Percentiles rank a stretch among this genome's conserved stretches.
These are phyloP conservation scores for Durotheca rogersii DNA, from an alignment of 495 filamentous ascomycete species.

Conservation along the genomic window DNA sequence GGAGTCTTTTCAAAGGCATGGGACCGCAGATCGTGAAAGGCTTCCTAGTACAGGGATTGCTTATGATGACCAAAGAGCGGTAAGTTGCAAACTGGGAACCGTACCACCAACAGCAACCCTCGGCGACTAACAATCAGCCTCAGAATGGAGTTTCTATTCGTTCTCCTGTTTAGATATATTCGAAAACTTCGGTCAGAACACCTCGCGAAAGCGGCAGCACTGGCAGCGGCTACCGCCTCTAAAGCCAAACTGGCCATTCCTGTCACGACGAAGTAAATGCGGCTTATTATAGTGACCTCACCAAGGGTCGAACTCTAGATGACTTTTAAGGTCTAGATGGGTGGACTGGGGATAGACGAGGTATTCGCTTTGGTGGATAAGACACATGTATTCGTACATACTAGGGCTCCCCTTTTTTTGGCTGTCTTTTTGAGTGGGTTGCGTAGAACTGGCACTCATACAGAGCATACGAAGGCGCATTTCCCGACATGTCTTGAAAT, in stretches of 20 bases:
- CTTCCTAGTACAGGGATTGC: constrained; percentile 85
- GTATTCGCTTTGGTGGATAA: too few species aligned
- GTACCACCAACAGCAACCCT: neutral
- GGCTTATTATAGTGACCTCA: constrained; percentile 1
- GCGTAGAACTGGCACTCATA: too few species aligned
- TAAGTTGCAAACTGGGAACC: constrained; percentile 44
- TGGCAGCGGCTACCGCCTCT: constrained; percentile 55
- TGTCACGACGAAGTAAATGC: constrained; percentile 46
- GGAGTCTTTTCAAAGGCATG: constrained; percentile 93
- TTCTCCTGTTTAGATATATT: constrained; percentile 81
- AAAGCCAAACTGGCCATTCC: constrained; percentile 53
- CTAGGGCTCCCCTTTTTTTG: too few species aligned
- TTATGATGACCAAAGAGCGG: constrained; percentile 99
- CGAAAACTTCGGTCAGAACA: constrained; percentile 68
- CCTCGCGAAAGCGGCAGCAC: constrained; percentile 64
- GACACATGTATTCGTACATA: too few species aligned
- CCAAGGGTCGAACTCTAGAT: too few species aligned
- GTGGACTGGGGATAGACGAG: constrained; percentile 8
- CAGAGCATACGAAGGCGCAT: too few species aligned
- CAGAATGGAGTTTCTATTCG: constrained; percentile 87
- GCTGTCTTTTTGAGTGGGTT: too few species aligned
- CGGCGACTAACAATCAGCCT: constrained; percentile 25
- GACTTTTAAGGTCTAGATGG: too few species aligned
- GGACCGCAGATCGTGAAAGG: constrained; percentile 93
- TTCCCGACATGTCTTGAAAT: too few species aligned